These are phyloP conservation scores for Pugionium dolabratum DNA, from an alignment of 345 rosid species.

Conservation along the genomic window DNA sequence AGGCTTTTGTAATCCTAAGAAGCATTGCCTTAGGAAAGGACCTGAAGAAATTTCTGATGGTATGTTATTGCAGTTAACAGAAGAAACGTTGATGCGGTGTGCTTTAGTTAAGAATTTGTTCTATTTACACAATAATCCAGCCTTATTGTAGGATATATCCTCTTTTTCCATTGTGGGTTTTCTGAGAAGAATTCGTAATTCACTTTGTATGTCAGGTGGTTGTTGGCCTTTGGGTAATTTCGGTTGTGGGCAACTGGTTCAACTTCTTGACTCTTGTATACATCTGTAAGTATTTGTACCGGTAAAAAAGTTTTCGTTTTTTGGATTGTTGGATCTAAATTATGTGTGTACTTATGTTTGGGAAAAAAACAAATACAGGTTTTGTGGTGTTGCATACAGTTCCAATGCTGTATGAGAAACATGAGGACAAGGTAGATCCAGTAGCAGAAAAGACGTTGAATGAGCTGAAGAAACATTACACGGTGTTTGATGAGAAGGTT, in stretches of 20 bases:
- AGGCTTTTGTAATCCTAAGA: constrained; percentile 50
- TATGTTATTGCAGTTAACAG: constrained; percentile 30
- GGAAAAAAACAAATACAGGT: constrained; percentile 26
- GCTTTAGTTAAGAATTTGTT: not conserved
- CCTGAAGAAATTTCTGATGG: constrained; percentile 64
- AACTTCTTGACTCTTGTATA: constrained; percentile 81
- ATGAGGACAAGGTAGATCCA: constrained; percentile 75
- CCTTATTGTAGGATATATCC: not conserved
- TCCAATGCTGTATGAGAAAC: constrained; percentile 81
- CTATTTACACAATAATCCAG: not conserved
- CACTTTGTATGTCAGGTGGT: constrained; percentile 47
- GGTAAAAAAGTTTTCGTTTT: not conserved
- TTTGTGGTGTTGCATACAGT: constrained; percentile 68
- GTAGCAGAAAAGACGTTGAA: constrained; percentile 62
- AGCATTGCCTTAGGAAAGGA: constrained; percentile 69
- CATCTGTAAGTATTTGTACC: constrained; percentile 36
- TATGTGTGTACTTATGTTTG: not conserved
- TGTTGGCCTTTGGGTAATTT: constrained; percentile 63
- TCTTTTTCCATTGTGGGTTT: not conserved
- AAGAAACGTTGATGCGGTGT: too few relatives aligned
- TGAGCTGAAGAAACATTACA: constrained; percentile 68
- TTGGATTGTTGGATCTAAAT: not conserved
- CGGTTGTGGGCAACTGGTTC: constrained; percentile 70
- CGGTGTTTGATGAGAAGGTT: constrained; percentile 68
- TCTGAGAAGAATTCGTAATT: not conserved